phyloP scores from a whole-genome alignment of 192 early-diverging fungal species.

The Powellomyces hirtus region DNA sequence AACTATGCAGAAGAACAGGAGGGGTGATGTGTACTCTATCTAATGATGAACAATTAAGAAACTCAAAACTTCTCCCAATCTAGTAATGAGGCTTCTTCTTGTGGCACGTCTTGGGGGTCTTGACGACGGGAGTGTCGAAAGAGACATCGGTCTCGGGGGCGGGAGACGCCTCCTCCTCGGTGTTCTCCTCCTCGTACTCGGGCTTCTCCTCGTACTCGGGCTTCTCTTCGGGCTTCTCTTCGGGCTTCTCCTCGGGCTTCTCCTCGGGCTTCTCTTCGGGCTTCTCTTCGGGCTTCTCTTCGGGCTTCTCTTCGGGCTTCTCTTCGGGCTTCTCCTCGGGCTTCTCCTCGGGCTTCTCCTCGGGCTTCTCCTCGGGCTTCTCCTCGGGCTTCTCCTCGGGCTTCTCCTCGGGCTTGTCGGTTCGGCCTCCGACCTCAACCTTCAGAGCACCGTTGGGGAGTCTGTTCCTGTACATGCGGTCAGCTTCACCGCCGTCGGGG shows the following conservation, averaged over 20 bases:
- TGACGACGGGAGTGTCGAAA: neutral
- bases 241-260: too few species aligned
- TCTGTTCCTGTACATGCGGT: conserved; percentile 22
- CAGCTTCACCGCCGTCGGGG: neutral
- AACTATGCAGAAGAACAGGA: too few species aligned
- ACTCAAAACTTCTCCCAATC: too few species aligned
- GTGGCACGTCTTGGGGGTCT: conserved; percentile 8
- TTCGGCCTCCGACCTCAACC: conserved; percentile 2
- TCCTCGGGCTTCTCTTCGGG: too few species aligned
- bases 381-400: too few species aligned
- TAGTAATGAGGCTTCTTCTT: neutral
- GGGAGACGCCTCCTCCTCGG: neutral
- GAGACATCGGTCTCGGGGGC: neutral
- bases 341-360: too few species aligned
- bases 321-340: too few species aligned
- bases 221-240: neutral
- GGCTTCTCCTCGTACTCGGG: too few species aligned
- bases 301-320: neutral
- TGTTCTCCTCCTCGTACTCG: neutral
- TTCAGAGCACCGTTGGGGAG: conserved; percentile 22
- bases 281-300: neutral
- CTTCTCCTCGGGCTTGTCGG: too few species aligned
- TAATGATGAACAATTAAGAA: too few species aligned
- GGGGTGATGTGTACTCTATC: too few species aligned
- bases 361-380: too few species aligned